Percentiles rank a stretch among this genome's conserved stretches.
Evolutionary conservation across 164 flowering plant genomes (phyloP).

Genomic region (Umbilicus rupestris): DNA sequence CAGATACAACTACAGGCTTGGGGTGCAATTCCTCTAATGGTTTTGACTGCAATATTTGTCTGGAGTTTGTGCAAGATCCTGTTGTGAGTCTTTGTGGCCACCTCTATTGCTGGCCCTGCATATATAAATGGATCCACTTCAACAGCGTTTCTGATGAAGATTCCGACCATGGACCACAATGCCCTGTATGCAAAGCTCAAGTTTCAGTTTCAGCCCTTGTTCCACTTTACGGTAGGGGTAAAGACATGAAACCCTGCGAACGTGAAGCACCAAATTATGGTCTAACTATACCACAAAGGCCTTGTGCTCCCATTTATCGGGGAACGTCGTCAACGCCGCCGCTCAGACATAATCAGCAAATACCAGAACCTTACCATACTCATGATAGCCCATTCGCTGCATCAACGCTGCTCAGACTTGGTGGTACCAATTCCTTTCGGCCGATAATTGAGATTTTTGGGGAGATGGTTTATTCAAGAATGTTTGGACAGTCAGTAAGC

Average conservation of each 20-base stretch:
- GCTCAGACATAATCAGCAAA: no score
- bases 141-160: slow-evolving; percentile 31
- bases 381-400: slow-evolving; percentile 12
- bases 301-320: slow-evolving; percentile 23
- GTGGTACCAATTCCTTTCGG: slow-evolving; percentile 17
- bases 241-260: slow-evolving; percentile 13
- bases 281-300: slow-evolving; percentile 35
- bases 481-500: slow-evolving; percentile 39
- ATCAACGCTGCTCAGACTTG: slow-evolving; percentile 15
- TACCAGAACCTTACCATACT: slow-evolving; percentile 12
- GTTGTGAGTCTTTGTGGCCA: slow-evolving; percentile 69
- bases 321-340: no score
- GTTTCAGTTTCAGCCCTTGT: slow-evolving; percentile 39
- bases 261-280: slow-evolving; percentile 13
- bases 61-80: slow-evolving; percentile 47
- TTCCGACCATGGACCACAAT: slow-evolving; percentile 36
- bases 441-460: slow-evolving; percentile 35
- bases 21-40: slow-evolving; percentile 20
- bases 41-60: slow-evolving; percentile 63
- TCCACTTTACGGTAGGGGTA: slow-evolving; percentile 56
- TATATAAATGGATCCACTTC: slow-evolving; percentile 51
- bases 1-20: slow-evolving; percentile 13
- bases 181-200: slow-evolving; percentile 62
- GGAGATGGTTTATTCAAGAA: no score
- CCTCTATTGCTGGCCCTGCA: slow-evolving; percentile 73